Evolutionary conservation across 768 basidiomycete genomes (phyloP).

Genomic region (Crepidotus variabilis): DNA sequence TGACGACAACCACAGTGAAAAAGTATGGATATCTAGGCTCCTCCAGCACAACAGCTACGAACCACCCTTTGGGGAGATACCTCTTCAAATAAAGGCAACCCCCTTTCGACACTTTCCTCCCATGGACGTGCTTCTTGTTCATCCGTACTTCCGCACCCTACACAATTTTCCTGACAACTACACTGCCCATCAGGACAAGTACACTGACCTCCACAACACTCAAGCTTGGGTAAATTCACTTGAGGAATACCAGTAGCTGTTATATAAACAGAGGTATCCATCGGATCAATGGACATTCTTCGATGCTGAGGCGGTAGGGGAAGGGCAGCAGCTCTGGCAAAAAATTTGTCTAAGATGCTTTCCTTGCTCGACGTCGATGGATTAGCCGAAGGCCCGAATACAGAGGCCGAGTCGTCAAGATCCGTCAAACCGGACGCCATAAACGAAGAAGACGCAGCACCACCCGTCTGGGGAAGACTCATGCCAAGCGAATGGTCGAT

Average conservation of each 20-base stretch:
- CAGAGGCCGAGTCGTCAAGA: neutral
- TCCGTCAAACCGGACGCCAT: constrained; percentile 5
- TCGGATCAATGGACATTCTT: constrained; percentile 43
- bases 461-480: constrained; percentile 32
- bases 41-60: constrained; percentile 1
- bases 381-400: neutral
- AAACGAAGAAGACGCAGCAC: neutral
- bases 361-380: constrained; percentile 6
- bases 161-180: constrained; percentile 53
- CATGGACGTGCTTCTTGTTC: neutral
- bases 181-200: constrained; percentile 53
- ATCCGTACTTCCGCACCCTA: constrained; percentile 44
- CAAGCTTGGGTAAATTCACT: constrained; percentile 59
- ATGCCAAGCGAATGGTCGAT: constrained; percentile 48
- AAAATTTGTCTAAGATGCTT: constrained; percentile 54
- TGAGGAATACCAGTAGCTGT: constrained; percentile 35
- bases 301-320: constrained; percentile 51
- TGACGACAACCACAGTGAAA: no score
- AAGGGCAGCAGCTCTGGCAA: constrained; percentile 65
- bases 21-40: no score
- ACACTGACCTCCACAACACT: constrained; percentile 64
- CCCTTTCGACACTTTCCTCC: neutral
- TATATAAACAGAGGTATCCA: constrained; percentile 39
- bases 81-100: neutral
- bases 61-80: neutral